phyloP scores from a whole-genome alignment of 805 yeast species.

The Candida pseudofarinosa region DNA sequence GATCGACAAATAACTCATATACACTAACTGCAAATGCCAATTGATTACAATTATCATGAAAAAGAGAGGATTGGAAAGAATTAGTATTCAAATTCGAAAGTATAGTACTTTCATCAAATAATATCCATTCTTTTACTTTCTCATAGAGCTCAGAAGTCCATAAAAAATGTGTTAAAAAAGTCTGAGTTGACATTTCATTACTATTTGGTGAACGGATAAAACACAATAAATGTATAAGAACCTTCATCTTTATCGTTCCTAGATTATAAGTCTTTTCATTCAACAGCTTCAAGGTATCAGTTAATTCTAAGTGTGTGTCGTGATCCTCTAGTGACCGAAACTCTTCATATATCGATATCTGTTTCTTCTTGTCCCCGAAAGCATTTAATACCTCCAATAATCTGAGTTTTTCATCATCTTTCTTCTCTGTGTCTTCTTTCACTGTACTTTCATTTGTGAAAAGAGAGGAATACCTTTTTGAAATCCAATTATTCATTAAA shows the following conservation, averaged over 20 bases:
- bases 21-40: conserved; percentile 32
- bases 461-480: conserved; percentile 12
- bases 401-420: conserved; percentile 27
- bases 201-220: no score
- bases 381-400: conserved; percentile 34
- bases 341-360: not conserved
- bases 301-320: conserved; percentile 13
- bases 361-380: conserved; percentile 18
- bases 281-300: conserved; percentile 10
- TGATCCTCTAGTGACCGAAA: conserved; percentile 7
- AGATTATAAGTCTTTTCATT: conserved; percentile 8
- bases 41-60: conserved; percentile 3
- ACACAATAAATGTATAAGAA: conserved; percentile 24
- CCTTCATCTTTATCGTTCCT: conserved; percentile 19
- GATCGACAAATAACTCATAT: conserved; percentile 46
- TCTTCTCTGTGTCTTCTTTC: conserved; percentile 6
- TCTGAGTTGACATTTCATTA: not conserved
- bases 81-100: conserved; percentile 6
- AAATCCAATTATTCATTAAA: conserved; percentile 26
- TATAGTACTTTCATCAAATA: conserved; percentile 24
- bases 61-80: not conserved
- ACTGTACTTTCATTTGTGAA: conserved; percentile 10
- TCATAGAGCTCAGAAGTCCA: conserved; percentile 37
- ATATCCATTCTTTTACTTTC: conserved; percentile 31
- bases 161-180: conserved; percentile 27